These are phyloP conservation scores for Aspergillus bombycis DNA, from an alignment of 2,329 filamentous ascomycete species.

Conservation along the genomic window DNA sequence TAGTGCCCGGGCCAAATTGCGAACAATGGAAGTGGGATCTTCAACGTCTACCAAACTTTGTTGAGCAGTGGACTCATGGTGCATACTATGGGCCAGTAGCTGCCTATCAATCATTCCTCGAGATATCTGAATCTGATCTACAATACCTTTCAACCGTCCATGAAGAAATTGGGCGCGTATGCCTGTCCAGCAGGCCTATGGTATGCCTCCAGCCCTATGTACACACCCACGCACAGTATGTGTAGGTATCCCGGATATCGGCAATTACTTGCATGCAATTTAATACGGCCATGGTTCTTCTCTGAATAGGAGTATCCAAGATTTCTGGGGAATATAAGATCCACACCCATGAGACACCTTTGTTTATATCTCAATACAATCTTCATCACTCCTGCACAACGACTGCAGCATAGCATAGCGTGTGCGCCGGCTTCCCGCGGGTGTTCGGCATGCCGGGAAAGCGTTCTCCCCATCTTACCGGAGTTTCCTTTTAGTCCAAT, in stretches of 20 bases:
- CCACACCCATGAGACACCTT: background rate
- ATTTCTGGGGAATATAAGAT: background rate
- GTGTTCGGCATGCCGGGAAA: slow-evolving; percentile 2
- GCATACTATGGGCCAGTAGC: background rate
- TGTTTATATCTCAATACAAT: background rate
- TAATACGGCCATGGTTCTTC: background rate
- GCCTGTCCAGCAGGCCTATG: background rate
- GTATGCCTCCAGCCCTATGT: background rate
- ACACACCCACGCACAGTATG: background rate
- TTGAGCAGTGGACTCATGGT: background rate
- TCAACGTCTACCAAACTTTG: background rate
- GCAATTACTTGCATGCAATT: background rate
- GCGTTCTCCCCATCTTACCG: background rate
- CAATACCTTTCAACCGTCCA: background rate
- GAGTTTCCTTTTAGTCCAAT: background rate
- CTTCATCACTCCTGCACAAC: background rate
- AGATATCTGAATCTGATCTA: background rate
- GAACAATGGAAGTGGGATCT: background rate
- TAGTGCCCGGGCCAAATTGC: background rate
- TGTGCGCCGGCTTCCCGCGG: background rate
- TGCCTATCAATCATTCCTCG: background rate
- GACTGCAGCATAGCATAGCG: background rate
- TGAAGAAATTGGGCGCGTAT: background rate
- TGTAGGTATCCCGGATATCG: background rate
- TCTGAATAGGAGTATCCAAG: background rate